A percentile compares a stretch with the other conserved stretches of the same genome.
Evolutionary conservation across 441 rosid genomes (phyloP).

Genomic region (Adansonia gregorii): DNA sequence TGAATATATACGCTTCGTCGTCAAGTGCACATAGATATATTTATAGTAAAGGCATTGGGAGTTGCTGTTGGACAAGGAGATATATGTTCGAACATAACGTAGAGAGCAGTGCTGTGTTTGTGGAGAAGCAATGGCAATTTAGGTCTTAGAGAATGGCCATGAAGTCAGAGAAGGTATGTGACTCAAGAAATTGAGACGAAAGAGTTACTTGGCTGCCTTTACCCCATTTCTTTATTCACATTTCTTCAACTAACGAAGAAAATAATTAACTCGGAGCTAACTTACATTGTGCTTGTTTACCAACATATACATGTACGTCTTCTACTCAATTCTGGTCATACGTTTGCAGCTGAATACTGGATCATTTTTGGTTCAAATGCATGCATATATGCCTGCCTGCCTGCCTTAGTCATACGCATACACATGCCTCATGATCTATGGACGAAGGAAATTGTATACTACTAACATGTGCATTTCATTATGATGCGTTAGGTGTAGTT

Average conservation of each 20-base stretch:
- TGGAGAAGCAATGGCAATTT: constrained; percentile 26
- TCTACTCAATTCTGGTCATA: too few relatives aligned
- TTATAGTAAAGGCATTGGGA: too few relatives aligned
- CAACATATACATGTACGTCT: neutral
- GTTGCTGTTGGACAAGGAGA: neutral
- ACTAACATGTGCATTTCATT: too few relatives aligned
- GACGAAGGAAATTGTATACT: too few relatives aligned
- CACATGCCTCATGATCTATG: too few relatives aligned
- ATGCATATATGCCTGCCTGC: too few relatives aligned
- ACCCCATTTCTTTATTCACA: neutral
- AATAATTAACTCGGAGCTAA: neutral
- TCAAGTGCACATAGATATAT: too few relatives aligned
- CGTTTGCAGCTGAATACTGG: neutral
- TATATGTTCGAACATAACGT: neutral
- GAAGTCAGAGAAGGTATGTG: constrained; percentile 5
- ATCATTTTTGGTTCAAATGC: too few relatives aligned
- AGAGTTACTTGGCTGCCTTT: neutral
- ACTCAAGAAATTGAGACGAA: neutral
- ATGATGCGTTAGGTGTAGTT: too few relatives aligned
- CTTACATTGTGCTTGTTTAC: neutral
- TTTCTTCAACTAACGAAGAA: neutral
- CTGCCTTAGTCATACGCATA: too few relatives aligned
- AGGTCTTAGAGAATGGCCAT: neutral
- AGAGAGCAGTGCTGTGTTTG: neutral
- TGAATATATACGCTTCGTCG: too few relatives aligned